A percentile compares a stretch with the other conserved stretches of the same genome.
phyloP scores from a whole-genome alignment of 2,329 filamentous ascomycete genomes.

The Juglanconis sp. region DNA sequence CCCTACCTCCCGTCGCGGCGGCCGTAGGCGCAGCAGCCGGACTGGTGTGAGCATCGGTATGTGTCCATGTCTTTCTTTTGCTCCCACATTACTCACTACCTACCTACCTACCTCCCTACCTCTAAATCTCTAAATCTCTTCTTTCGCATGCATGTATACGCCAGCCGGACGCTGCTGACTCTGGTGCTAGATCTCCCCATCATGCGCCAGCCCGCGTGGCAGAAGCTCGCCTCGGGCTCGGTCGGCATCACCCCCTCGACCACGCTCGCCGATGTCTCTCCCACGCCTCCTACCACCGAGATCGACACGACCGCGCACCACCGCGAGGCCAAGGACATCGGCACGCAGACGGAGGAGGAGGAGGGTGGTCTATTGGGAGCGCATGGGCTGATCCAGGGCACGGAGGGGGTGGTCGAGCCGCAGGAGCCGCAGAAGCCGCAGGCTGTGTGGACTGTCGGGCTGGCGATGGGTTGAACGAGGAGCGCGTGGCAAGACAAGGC shows the following conservation, averaged over 20 bases:
- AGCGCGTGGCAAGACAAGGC: background rate
- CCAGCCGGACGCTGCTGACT: too few relatives aligned
- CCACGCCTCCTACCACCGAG: background rate
- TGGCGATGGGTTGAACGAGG: background rate
- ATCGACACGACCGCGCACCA: too few relatives aligned
- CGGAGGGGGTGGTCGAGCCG: background rate
- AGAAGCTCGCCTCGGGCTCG: slow-evolving; percentile 9
- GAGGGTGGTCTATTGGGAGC: background rate
- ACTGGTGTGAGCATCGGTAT: too few relatives aligned
- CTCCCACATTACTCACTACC: too few relatives aligned
- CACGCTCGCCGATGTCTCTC: background rate
- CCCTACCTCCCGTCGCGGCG: background rate
- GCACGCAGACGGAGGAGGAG: background rate
- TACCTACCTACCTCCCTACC: too few relatives aligned
- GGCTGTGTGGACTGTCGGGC: background rate
- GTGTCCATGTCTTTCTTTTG: too few relatives aligned
- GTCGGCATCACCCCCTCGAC: background rate
- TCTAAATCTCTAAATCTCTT: too few relatives aligned
- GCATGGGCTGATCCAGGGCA: too few relatives aligned
- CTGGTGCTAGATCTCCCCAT: slow-evolving; percentile 10
- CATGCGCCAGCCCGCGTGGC: slow-evolving; percentile 7
- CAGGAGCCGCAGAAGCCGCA: too few relatives aligned
- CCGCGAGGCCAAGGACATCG: background rate
- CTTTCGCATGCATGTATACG: too few relatives aligned
- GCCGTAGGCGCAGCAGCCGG: background rate